Percentiles rank a stretch among this genome's conserved stretches.
Conservation (phyloP, 352 stramenopile genomes). For the Pythium biforme region DNA sequence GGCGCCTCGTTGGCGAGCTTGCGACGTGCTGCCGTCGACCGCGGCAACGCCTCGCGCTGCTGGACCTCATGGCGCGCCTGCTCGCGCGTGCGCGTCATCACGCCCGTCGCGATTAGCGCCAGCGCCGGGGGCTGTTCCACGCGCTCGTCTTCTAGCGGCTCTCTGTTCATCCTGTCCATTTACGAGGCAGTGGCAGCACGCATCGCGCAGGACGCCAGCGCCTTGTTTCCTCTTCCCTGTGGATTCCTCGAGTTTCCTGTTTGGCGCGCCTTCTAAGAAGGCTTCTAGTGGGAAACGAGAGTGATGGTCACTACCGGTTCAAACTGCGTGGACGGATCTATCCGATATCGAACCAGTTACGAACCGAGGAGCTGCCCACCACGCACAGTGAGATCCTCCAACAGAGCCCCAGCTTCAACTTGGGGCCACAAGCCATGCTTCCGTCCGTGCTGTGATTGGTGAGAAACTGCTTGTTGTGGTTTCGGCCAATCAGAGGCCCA, state of each 20-base stretch:
- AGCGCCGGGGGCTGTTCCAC: slow-evolving; percentile 7
- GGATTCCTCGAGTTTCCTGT: background rate
- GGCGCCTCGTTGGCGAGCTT: background rate
- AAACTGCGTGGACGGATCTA: background rate
- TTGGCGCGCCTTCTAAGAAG: background rate
- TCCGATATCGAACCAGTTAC: background rate
- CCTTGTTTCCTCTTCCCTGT: too few species aligned
- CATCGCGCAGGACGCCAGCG: too few species aligned
- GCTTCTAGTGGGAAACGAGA: too few species aligned
- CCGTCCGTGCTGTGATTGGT: background rate
- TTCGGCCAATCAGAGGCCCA: slow-evolving; percentile 27
- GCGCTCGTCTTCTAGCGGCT: slow-evolving; percentile 1
- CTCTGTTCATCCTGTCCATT: background rate
- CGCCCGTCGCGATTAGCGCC: slow-evolving; percentile 20
- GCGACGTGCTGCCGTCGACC: background rate
- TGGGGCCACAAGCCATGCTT: background rate
- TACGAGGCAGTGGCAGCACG: too few species aligned
- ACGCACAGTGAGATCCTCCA: background rate
- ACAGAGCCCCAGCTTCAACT: slow-evolving; percentile 3
- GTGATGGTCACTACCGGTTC: background rate
- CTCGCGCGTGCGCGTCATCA: slow-evolving; percentile 19
- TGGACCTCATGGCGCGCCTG: slow-evolving; percentile 14
- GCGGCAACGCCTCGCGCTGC: background rate
- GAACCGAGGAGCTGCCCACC: background rate
- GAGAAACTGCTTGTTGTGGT: background rate